These are phyloP conservation scores for Macadamia integrifolia DNA, from an alignment of 164 flowering plant genomes.

Conservation along the genomic window DNA sequence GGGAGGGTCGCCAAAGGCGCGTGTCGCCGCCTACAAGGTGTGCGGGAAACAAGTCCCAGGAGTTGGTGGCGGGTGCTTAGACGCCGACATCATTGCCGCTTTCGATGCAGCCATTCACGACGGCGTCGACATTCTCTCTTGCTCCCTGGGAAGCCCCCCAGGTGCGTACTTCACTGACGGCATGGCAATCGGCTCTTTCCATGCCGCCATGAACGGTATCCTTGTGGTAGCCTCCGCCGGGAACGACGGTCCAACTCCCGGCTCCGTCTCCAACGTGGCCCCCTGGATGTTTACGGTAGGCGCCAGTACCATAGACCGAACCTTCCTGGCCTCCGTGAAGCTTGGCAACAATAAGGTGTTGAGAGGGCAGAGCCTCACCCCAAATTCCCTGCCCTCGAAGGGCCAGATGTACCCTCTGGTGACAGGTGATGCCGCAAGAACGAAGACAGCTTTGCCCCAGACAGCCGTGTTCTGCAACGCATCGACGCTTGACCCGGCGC, in stretches of 20 bases:
- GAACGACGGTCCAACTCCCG: neutral
- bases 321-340: too few relatives aligned
- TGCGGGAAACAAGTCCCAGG: neutral
- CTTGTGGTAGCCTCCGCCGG: neutral
- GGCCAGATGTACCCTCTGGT: too few relatives aligned
- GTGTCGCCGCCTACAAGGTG: neutral
- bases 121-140: neutral
- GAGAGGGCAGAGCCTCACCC: too few relatives aligned
- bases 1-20: neutral
- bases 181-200: neutral
- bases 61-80: neutral
- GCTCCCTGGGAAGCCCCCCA: neutral
- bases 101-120: neutral
- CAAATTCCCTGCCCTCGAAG: too few relatives aligned
- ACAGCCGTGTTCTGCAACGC: neutral
- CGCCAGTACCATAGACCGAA: neutral
- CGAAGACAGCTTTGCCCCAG: neutral
- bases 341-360: too few relatives aligned
- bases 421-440: too few relatives aligned
- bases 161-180: neutral
- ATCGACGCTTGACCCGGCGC: neutral
- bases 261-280: neutral
- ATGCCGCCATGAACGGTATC: neutral
- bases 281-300: neutral
- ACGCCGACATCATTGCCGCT: neutral